Conservation (phyloP, 2,329 filamentous ascomycete species). For the Macrophomina tecta region DNA sequence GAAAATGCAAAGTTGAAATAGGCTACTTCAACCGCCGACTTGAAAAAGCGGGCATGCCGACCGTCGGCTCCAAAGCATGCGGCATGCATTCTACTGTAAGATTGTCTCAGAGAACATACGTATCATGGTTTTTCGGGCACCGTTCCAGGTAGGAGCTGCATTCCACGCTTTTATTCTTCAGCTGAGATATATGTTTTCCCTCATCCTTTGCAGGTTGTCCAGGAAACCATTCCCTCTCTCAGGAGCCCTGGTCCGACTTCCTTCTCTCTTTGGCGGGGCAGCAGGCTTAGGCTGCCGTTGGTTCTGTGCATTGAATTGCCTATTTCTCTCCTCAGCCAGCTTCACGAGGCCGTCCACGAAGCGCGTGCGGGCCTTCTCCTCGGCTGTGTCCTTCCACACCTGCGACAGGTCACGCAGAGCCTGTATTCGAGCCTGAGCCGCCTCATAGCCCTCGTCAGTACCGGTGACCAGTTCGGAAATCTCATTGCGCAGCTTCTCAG, state of each 20-base stretch:
- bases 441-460: constrained; percentile 61
- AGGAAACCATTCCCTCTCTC: constrained; percentile 42
- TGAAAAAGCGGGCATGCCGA: too few species aligned
- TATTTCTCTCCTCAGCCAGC: constrained; percentile 76
- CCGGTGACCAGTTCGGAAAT: constrained; percentile 70
- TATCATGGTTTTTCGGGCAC: too few species aligned
- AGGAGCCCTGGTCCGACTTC: constrained; percentile 1
- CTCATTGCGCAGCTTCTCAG: constrained; percentile 72
- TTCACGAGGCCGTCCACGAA: constrained; percentile 84
- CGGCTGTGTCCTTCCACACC: constrained; percentile 96
- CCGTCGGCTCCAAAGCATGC: too few species aligned
- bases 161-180: constrained; percentile 27
- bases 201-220: constrained; percentile 47
- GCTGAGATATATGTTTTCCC: constrained; percentile 41
- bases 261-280: constrained; percentile 32
- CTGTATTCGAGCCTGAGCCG: constrained; percentile 75
- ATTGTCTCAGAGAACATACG: too few species aligned
- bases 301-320: constrained; percentile 44
- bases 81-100: too few species aligned
- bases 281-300: constrained; percentile 32
- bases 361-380: constrained; percentile 82
- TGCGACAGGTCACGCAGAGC: constrained; percentile 74
- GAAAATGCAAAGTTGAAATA: too few species aligned
- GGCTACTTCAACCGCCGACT: too few species aligned
- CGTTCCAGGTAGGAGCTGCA: too few species aligned